Evolutionary conservation across 202 grass and related monocot species (phyloP).

Genomic region (Zizania palustris): DNA sequence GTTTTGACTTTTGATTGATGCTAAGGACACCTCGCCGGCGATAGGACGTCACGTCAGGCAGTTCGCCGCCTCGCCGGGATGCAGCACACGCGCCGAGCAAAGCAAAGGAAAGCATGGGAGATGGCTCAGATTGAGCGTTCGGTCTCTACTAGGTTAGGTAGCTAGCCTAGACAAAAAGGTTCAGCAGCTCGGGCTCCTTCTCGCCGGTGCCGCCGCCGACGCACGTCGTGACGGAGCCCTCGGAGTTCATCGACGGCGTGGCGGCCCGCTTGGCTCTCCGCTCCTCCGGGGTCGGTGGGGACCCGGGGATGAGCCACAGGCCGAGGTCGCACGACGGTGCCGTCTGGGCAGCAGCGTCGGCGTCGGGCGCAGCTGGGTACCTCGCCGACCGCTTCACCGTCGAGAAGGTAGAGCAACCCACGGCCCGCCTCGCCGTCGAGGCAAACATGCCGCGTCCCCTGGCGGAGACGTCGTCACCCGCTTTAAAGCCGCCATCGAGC

Average conservation of each 20-base stretch:
- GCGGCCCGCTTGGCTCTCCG: constrained; percentile 34
- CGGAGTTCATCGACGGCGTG: constrained; percentile 82
- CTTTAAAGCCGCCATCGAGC: constrained; percentile 17
- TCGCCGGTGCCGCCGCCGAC: constrained; percentile 16
- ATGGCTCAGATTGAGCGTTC: neutral
- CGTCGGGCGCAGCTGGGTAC: neutral
- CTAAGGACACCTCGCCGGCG: constrained; percentile 52
- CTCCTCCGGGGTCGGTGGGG: constrained; percentile 15
- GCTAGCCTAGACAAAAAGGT: constrained; percentile 68
- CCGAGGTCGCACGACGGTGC: constrained; percentile 63
- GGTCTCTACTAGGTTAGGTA: neutral
- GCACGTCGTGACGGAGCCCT: constrained; percentile 70
- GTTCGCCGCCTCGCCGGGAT: constrained; percentile 9
- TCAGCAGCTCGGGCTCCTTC: constrained; percentile 57
- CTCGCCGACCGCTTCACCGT: constrained; percentile 44
- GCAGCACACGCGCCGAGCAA: neutral
- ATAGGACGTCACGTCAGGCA: constrained; percentile 34
- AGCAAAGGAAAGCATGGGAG: neutral
- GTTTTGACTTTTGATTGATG: constrained; percentile 14
- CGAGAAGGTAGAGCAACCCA: constrained; percentile 62
- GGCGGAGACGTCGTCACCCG: neutral
- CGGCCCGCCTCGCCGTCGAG: neutral
- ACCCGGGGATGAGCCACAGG: constrained; percentile 58
- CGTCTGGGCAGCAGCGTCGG: neutral
- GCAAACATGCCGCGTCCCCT: neutral